phyloP scores from a whole-genome alignment of 768 basidiomycete species.

The Lentinula boryana region DNA sequence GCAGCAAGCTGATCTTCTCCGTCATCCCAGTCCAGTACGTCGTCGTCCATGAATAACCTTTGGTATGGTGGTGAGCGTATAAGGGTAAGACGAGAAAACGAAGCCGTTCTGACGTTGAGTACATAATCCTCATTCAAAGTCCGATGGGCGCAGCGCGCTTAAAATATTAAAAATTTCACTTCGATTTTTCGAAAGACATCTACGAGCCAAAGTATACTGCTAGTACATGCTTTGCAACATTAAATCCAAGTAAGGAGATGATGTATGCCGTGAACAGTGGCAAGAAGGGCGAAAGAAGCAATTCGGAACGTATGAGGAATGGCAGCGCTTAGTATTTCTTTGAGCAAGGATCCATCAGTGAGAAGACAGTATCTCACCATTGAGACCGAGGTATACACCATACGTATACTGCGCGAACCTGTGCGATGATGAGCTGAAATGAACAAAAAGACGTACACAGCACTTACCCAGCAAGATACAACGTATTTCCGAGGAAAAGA shows the following conservation, averaged over 20 bases:
- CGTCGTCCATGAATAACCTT: conserved; percentile 33
- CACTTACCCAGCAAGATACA: conserved; percentile 79
- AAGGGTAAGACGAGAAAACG: not conserved
- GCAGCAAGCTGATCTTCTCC: conserved; percentile 27
- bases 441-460: conserved; percentile 10
- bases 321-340: conserved; percentile 62
- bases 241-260: conserved; percentile 84
- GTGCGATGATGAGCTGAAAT: not conserved
- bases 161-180: not conserved
- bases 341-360: conserved; percentile 11
- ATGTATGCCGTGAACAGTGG: conserved; percentile 85
- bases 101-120: not conserved
- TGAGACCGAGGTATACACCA: conserved; percentile 83
- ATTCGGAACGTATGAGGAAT: conserved; percentile 84
- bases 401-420: conserved; percentile 90
- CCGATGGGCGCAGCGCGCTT: not conserved
- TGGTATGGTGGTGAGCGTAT: not conserved
- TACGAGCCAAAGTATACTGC: conserved; percentile 66
- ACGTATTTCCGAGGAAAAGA: conserved; percentile 85
- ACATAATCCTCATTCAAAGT: not conserved
- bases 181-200: not conserved
- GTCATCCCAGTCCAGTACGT: conserved; percentile 44
- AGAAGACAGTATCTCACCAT: conserved; percentile 40
- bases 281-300: conserved; percentile 85
- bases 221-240: conserved; percentile 80